Conservation (phyloP, 1,139 yeast genomes). For the Blastobotrys serpentis region DNA sequence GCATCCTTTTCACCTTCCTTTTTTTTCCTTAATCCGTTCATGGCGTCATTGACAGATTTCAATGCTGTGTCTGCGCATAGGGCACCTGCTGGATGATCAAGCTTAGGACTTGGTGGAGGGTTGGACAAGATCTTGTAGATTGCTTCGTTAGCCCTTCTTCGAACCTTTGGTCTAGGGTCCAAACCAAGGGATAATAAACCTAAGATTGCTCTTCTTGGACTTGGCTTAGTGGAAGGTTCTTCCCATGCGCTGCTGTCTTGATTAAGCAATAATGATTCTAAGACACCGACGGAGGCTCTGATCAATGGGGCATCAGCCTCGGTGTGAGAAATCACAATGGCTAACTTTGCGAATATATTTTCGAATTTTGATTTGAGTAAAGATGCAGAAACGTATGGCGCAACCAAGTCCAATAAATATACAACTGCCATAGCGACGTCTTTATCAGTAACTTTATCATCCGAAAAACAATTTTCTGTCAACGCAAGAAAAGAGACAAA, state of each 20-base stretch:
- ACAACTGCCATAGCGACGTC: constrained; percentile 72
- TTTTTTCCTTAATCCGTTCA: constrained; percentile 33
- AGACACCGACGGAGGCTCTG: constrained; percentile 79
- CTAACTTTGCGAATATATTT: constrained; percentile 73
- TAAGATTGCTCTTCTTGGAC: constrained; percentile 78
- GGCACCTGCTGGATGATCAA: constrained; percentile 72
- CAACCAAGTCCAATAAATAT: constrained; percentile 75
- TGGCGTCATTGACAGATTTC: constrained; percentile 46
- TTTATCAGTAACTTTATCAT: constrained; percentile 54
- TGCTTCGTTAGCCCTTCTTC: constrained; percentile 94
- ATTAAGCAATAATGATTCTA: constrained; percentile 74
- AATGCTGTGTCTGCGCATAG: constrained; percentile 70
- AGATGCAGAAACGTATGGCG: constrained; percentile 70
- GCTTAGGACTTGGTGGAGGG: constrained; percentile 81
- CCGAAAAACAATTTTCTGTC: constrained; percentile 65
- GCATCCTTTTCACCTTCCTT: constrained; percentile 35
- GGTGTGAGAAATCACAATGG: constrained; percentile 71
- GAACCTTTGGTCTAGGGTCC: constrained; percentile 92
- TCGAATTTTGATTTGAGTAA: constrained; percentile 71
- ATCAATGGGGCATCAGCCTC: constrained; percentile 82
- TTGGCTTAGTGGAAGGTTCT: constrained; percentile 46
- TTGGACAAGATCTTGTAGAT: constrained; percentile 57
- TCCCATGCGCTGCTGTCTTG: constrained; percentile 83
- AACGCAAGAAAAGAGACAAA: constrained; percentile 80
- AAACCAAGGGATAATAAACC: constrained; percentile 78